Base-by-base conservation (phyloP, 1,284 basidiomycete species). In the Sanghuangporus weigelae region DNA sequence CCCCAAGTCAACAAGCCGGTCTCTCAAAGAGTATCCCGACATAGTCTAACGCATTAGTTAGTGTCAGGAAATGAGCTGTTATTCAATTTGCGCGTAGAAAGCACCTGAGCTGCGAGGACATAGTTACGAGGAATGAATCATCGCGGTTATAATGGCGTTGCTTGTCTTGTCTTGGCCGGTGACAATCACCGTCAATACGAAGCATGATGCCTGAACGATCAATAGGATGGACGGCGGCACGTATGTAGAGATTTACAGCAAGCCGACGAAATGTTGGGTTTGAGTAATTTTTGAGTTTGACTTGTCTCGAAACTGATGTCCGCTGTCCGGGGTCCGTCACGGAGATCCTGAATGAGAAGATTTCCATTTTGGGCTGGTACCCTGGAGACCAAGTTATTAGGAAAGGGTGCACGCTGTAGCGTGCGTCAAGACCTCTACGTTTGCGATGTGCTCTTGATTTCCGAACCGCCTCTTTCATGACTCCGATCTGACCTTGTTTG, bases 251-350 rank as follows among this genome's bases (percentile, higher is more conserved):
- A n/a, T 7, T n/a, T 46, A 19, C 44, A 46, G 16, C 44, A 46
- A n/a, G 16, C 16, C 16, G 21, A 46, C 44, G 44, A 7, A 16
- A n/a, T n/a, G 44, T 16, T n/a, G 21, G 26, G 44, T 46, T 46
- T 46, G 7, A n/a, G 7, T 19, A 46, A n/a, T n/a, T 1, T n/a
- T 46, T 46, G 44, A 46, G 26, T 31, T 31, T 31, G 26, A 31
- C 26, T 31, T 31, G 26, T 31, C 26, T 31, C 26, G 26, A 31
- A 31, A 4, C 26, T 31, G 5, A 31, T 31, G 3, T 46, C 21
- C 16, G 19, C 36, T 38, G 49, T 51, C 23, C 35, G 58, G 58
- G 58, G 58, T 60, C 58, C 58, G 39, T 39, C 48, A 35, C 40
- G 44, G 35, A 44, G 11, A 23, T 53, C 51, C 51, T 12, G 12